Evolutionary conservation across 139 green algal genomes (phyloP), one percentile per base, ranked within the genome.

Genomic region (Chlamydomonas sp.): DNA sequence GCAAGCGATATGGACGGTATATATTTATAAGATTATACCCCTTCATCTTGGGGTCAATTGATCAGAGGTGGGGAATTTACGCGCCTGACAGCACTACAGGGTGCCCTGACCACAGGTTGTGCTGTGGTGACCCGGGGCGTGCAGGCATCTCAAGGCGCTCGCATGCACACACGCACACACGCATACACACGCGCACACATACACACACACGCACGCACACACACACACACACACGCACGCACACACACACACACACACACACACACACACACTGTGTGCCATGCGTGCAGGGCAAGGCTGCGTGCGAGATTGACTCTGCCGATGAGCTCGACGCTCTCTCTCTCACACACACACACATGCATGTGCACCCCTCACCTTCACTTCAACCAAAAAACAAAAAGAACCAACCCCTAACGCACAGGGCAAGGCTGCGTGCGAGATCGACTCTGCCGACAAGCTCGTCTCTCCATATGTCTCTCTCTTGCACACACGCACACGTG

Each of bases 381-480:
- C n/a, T 26, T 20, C 13, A 54, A 54, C 43, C 13, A 13, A 54
- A 13, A 54, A 54, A 54, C 43, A 54, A 13, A 54, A 13, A 54
- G 20, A 54, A 13, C 13, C 43, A 54, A 13, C 13, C 20, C 13
- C 43, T 26, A 13, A 2, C 50, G 26, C 16, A 1, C 31, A 92
- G 71, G 89, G 89, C 24, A 68, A 80, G 10, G 90, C 87, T 5
- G 89, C 89, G 13, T 91, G 87, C 63, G 83, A 92, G 76, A 88
- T 96, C 48, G 89, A 91, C 78, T 92, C 90, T 0, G 86, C 87
- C 4, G 91, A 95, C 65, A 89, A 95, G 79, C 80, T 95, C 69
- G 64, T 93, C n/a, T n/a, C n/a, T n/a, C n/a, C n/a, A n/a, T n/a
- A n/a, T n/a, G n/a, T n/a, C n/a, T n/a, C n/a, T n/a, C n/a, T n/a